Conservation (phyloP, 768 basidiomycete species). For the Tricholoma furcatifolium region DNA sequence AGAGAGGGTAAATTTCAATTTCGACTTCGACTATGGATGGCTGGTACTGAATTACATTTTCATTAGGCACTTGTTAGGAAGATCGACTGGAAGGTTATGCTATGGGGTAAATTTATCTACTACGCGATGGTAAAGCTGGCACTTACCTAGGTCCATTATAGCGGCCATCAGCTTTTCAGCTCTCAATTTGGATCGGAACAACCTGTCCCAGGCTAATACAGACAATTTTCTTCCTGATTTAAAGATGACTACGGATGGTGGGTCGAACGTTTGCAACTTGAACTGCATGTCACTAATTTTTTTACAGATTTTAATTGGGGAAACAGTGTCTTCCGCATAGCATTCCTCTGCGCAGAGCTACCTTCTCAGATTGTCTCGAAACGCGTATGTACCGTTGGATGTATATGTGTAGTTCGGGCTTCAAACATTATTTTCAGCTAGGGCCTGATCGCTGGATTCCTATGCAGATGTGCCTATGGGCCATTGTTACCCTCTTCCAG, state of each 20-base stretch:
- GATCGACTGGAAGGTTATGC: constrained; percentile 62
- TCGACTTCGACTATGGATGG: background rate
- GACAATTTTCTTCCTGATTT: constrained; percentile 59
- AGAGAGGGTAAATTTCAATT: constrained; percentile 36
- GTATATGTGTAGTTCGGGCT: background rate
- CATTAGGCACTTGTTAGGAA: constrained; percentile 47
- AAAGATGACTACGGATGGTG: constrained; percentile 46
- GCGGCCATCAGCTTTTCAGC: constrained; percentile 58
- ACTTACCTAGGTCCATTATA: constrained; percentile 1
- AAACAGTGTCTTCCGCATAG: constrained; percentile 50
- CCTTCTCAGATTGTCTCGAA: constrained; percentile 66
- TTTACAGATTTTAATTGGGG: constrained; percentile 52
- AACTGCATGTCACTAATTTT: background rate
- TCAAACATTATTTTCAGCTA: constrained; percentile 27
- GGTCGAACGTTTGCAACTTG: background rate
- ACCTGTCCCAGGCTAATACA: constrained; percentile 57
- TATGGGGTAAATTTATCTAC: constrained; percentile 31
- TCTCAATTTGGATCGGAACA: constrained; percentile 52
- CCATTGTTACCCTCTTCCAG: constrained; percentile 48
- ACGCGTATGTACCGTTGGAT: constrained; percentile 30
- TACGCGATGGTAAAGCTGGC: background rate
- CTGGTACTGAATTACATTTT: background rate
- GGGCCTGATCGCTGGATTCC: constrained; percentile 69
- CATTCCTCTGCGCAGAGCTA: constrained; percentile 55
- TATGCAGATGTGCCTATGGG: constrained; percentile 55